Conservation (phyloP, 176 grass and related monocot species). For the Lolium multiflorum region DNA sequence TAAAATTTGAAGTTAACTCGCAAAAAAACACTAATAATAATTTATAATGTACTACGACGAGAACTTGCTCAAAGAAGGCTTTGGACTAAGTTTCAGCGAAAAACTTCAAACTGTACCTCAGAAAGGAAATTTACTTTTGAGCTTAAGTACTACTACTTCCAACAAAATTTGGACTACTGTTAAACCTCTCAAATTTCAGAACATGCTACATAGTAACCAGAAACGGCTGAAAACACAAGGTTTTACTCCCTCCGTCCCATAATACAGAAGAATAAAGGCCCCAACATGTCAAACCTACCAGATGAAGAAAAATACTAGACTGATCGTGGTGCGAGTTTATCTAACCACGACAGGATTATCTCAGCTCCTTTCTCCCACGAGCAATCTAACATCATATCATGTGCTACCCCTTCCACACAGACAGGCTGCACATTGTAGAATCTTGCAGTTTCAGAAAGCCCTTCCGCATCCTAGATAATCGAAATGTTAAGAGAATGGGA, state of each 20-base stretch:
- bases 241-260: not conserved
- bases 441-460: conserved; percentile 76
- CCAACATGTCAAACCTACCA: not conserved
- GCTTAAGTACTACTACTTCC: not conserved
- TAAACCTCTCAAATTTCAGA: not conserved
- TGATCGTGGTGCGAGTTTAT: conserved; percentile 42
- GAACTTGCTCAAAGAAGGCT: too few relatives aligned
- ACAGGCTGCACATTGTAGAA: conserved; percentile 72
- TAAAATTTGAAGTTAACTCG: too few relatives aligned
- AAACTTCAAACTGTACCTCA: too few relatives aligned
- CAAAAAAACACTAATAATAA: too few relatives aligned
- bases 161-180: not conserved
- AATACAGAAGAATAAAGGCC: not conserved
- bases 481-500: conserved; percentile 22
- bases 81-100: too few relatives aligned
- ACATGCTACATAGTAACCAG: conserved; percentile 7
- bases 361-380: conserved; percentile 84
- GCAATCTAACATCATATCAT: conserved; percentile 95
- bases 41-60: too few relatives aligned
- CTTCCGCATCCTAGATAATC: conserved; percentile 67
- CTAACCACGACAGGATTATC: conserved; percentile 71
- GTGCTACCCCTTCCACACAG: conserved; percentile 73
- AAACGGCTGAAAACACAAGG: conserved; percentile 12
- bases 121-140: too few relatives aligned
- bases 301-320: not conserved